A percentile compares a stretch with the other conserved stretches of the same genome.
Evolutionary conservation across 371 early-diverging fungal genomes (phyloP).

Genomic region (Mortierella sp.): DNA sequence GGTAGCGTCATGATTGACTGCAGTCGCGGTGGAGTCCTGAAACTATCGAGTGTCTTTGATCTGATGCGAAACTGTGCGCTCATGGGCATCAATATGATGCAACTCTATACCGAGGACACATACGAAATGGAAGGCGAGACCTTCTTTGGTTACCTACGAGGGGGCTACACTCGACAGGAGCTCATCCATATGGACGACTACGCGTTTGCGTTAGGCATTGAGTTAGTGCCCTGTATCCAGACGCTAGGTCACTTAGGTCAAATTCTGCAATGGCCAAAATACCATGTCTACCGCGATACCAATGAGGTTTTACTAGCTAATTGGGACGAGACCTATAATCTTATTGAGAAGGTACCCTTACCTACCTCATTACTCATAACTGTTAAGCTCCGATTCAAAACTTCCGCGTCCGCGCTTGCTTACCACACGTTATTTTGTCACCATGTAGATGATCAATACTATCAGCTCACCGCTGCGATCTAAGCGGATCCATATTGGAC

Average conservation of each 20-base stretch:
- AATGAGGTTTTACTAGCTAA: constrained; percentile 79
- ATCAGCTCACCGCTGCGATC: constrained; percentile 78
- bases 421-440: not conserved
- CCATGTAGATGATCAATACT: constrained; percentile 64
- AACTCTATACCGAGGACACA: constrained; percentile 92
- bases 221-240: constrained; percentile 91
- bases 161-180: constrained; percentile 77
- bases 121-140: constrained; percentile 82
- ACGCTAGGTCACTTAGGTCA: constrained; percentile 92
- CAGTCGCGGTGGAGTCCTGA: constrained; percentile 82
- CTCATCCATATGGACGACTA: constrained; percentile 80
- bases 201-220: constrained; percentile 84
- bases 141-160: constrained; percentile 87
- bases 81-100: constrained; percentile 86
- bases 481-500: constrained; percentile 85
- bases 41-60: constrained; percentile 67
- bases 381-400: no score
- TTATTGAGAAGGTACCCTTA: constrained; percentile 70
- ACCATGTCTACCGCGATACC: constrained; percentile 81
- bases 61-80: constrained; percentile 80
- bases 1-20: constrained; percentile 87
- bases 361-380: no score
- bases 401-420: no score
- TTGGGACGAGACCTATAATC: constrained; percentile 80
- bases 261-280: constrained; percentile 90